Percentiles rank a stretch among this genome's conserved stretches.
phyloP scores from a whole-genome alignment of 148 eudicot genomes.

The Rhododendron mucronatum region DNA sequence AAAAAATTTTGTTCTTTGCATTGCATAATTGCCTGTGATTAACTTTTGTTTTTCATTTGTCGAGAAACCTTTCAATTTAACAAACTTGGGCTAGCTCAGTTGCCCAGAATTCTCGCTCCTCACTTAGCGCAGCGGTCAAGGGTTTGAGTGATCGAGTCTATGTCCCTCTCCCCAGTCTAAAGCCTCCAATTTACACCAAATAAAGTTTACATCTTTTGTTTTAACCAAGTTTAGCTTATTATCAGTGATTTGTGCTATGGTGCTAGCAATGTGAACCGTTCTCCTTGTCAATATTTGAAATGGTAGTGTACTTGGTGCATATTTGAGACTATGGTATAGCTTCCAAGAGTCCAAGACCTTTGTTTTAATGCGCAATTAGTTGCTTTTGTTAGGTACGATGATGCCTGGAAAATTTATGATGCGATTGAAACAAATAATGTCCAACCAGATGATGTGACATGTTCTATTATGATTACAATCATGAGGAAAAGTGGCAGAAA shows the following conservation, averaged over 20 bases:
- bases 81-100: background rate
- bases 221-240: background rate
- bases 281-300: background rate
- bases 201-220: background rate
- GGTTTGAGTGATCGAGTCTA: background rate
- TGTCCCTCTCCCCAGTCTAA: background rate
- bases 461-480: constrained; percentile 80
- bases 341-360: constrained; percentile 8
- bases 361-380: constrained; percentile 13
- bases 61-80: background rate
- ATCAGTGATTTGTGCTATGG: background rate
- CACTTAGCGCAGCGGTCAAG: background rate
- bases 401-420: constrained; percentile 74
- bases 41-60: background rate
- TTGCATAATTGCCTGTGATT: background rate
- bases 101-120: background rate
- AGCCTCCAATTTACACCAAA: background rate
- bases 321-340: background rate
- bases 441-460: constrained; percentile 79
- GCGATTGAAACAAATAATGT: constrained; percentile 62
- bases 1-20: background rate
- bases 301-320: background rate
- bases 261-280: background rate
- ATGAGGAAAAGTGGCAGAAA: constrained; percentile 71
- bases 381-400: constrained; percentile 53